Evolutionary conservation across 2,329 filamentous ascomycete species (phyloP).

Genomic region (Cadophora sp.): DNA sequence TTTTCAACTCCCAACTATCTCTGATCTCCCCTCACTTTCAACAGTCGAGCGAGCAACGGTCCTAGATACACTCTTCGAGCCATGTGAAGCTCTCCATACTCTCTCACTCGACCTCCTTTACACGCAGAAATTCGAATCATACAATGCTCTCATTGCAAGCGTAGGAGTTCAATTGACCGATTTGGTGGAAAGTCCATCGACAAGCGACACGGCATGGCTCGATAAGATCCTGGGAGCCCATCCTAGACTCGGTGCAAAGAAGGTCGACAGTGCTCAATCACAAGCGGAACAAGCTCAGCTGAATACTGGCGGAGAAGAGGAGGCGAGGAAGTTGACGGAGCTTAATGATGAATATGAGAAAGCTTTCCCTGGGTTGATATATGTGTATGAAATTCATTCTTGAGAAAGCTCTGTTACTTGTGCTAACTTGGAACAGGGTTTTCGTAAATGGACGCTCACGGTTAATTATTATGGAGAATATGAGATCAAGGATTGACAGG

Average conservation of each 20-base stretch:
- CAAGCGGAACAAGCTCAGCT: conserved; percentile 83
- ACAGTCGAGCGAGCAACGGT: conserved; percentile 60
- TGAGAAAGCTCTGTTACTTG: background rate
- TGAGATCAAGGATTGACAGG: conserved; percentile 74
- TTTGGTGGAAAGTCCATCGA: conserved; percentile 59
- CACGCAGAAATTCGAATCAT: conserved; percentile 66
- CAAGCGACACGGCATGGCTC: conserved; percentile 62
- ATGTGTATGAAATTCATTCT: conserved; percentile 60
- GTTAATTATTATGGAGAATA: conserved; percentile 80
- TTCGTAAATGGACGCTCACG: conserved; percentile 86
- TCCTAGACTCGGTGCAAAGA: conserved; percentile 81
- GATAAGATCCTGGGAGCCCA: conserved; percentile 80
- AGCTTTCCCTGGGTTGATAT: conserved; percentile 81
- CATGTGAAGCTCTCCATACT: conserved; percentile 74
- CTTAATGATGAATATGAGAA: conserved; percentile 82
- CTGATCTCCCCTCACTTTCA: conserved; percentile 61
- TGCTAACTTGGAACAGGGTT: conserved; percentile 56
- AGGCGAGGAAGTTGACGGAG: conserved; percentile 60
- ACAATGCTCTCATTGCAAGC: conserved; percentile 71
- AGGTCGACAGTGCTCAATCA: conserved; percentile 82
- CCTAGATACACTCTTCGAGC: conserved; percentile 86
- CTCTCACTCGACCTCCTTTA: conserved; percentile 73
- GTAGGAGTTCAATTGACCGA: conserved; percentile 68
- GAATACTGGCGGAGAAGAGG: conserved; percentile 61
- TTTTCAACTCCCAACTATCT: conserved; percentile 61